Percentiles rank a stretch among this genome's conserved stretches.
These are phyloP conservation scores for Royoungia palumana DNA, from an alignment of 768 basidiomycete genomes.

Conservation along the genomic window DNA sequence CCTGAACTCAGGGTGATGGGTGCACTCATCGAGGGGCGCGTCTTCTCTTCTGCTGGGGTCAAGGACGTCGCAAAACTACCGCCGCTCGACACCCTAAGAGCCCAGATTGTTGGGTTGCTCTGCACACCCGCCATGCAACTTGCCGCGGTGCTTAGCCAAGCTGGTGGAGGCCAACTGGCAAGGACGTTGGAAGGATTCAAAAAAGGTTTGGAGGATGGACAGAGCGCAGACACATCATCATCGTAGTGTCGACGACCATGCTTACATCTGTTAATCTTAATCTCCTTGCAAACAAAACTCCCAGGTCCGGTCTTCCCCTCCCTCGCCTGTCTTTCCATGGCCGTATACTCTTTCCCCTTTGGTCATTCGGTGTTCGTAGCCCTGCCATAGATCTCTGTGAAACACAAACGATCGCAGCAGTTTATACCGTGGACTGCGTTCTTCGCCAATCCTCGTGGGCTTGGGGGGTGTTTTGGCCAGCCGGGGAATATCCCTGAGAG, in stretches of 20 bases:
- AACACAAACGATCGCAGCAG: conserved; percentile 82
- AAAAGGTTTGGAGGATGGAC: conserved; percentile 56
- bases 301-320: conserved; percentile 84
- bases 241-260: conserved; percentile 16
- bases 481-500: conserved; percentile 66
- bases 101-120: conserved; percentile 83
- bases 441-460: conserved; percentile 41
- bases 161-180: conserved; percentile 64
- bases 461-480: conserved; percentile 73
- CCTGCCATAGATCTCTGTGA: conserved; percentile 63
- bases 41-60: conserved; percentile 60
- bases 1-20: conserved; percentile 75
- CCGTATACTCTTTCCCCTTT: conserved; percentile 76
- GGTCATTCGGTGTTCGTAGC: conserved; percentile 94
- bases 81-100: conserved; percentile 69
- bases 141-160: conserved; percentile 64
- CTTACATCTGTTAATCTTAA: conserved; percentile 13
- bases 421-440: conserved; percentile 63
- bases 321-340: conserved; percentile 63
- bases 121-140: conserved; percentile 73
- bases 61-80: conserved; percentile 70
- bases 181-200: conserved; percentile 75
- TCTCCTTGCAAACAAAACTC: conserved; percentile 64
- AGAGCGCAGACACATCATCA: conserved; percentile 20
- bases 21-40: conserved; percentile 72